Evolutionary conservation across 768 basidiomycete genomes (phyloP).

Genomic region (Trametes cubensis): DNA sequence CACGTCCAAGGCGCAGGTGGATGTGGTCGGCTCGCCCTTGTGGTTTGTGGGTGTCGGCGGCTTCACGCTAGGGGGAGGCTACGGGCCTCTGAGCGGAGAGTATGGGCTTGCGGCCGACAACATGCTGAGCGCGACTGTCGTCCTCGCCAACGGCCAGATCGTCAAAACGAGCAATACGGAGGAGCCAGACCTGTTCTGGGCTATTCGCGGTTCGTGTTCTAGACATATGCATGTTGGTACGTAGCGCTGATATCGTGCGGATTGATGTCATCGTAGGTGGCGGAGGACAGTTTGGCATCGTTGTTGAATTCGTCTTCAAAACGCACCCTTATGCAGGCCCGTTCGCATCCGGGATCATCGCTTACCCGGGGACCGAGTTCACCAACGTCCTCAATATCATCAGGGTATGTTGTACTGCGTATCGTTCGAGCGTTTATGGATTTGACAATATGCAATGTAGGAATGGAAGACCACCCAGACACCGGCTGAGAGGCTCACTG

Average conservation of each 20-base stretch:
- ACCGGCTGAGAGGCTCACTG: slow-evolving; percentile 18
- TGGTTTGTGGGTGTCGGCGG: slow-evolving; percentile 32
- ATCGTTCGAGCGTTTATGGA: background rate
- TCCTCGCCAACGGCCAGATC: slow-evolving; percentile 29
- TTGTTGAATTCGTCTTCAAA: slow-evolving; percentile 34
- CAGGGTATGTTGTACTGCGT: slow-evolving; percentile 3
- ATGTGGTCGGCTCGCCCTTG: slow-evolving; percentile 25
- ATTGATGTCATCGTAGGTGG: slow-evolving; percentile 22
- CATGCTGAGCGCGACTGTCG: slow-evolving; percentile 20
- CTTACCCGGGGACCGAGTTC: slow-evolving; percentile 20
- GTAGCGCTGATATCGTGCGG: background rate
- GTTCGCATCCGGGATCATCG: slow-evolving; percentile 16
- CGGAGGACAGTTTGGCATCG: slow-evolving; percentile 35
- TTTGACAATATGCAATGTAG: background rate
- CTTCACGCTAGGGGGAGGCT: slow-evolving; percentile 31
- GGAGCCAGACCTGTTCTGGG: slow-evolving; percentile 37
- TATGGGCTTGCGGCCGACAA: slow-evolving; percentile 34
- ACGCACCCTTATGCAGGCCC: slow-evolving; percentile 25
- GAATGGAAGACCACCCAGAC: slow-evolving; percentile 18
- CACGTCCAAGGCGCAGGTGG: slow-evolving; percentile 21
- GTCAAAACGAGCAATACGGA: slow-evolving; percentile 27
- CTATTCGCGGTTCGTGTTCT: slow-evolving; percentile 28
- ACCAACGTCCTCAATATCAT: slow-evolving; percentile 15
- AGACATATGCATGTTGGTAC: background rate
- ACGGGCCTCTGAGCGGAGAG: slow-evolving; percentile 29